Base-by-base conservation (phyloP, 768 basidiomycete genomes). In the Phanerodontia chrysosporium region DNA sequence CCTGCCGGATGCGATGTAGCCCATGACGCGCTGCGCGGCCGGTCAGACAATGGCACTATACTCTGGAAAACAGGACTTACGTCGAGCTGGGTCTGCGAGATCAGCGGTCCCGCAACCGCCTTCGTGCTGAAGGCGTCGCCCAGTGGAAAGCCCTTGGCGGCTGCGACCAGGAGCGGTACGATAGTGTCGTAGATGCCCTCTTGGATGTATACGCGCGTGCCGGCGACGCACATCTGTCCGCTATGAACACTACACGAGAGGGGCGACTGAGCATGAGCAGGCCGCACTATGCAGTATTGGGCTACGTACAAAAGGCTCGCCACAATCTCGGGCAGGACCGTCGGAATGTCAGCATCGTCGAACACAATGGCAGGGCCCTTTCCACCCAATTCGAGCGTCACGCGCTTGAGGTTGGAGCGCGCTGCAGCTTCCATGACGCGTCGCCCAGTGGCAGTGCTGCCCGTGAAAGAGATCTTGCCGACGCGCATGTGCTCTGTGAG, bases 351-450 rank as follows among this genome's bases (percentile, higher is more conserved):
- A 3, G 86, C 87, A 61, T 88, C 85, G 61, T 90, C 81, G 66
- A 88, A 90, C 60, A 93, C 78, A 64, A 93, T 78, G 48, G 74
- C 82, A 0, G 86, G 85, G 59, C 78, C 83, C 78, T 91, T 90
- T 30, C 89, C 89, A 14, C 91, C 91, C 22, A 92, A 79, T 72
- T 92, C 91, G 39, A 93, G 82, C 1, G 90, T 89, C 3, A 91
- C 85, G 58, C 82, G 82, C 76, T 95, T 96, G 65, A 97, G 69
- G 69, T 96, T 97, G 29, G 82, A 83, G 69, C 85, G 83, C 0
- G 90, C 83, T 2, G 93, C 82, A 2, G 90, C 87, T 64, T 90
- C 83, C 78, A 92, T 77, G 68, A 96, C 79, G 63, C 83, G 84
- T 9, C 91, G 81, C 9, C 94, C 94, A 18, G 85, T 83, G 32